phyloP scores from a whole-genome alignment of 192 early-diverging fungal species.

The Obelidium mucronatum region DNA sequence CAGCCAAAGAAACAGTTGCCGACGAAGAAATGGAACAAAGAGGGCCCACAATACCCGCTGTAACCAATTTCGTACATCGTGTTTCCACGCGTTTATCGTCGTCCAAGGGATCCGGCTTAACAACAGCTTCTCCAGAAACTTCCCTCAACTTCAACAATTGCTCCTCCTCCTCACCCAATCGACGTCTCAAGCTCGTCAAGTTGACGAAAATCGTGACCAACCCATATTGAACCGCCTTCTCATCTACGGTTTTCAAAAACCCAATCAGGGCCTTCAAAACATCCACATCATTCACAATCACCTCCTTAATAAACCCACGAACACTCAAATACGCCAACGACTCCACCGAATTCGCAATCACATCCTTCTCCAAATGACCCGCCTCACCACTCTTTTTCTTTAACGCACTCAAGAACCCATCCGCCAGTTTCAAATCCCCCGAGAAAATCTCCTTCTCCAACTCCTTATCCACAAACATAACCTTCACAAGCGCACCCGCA shows the following conservation, averaged over 20 bases:
- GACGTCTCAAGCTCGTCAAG: constrained; percentile 72
- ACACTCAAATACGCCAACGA: constrained; percentile 84
- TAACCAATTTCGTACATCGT: constrained; percentile 44
- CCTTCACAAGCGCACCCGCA: constrained; percentile 48
- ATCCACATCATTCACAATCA: constrained; percentile 61
- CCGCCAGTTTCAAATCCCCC: constrained; percentile 46
- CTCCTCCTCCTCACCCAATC: constrained; percentile 80
- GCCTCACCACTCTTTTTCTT: constrained; percentile 47
- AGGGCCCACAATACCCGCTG: constrained; percentile 6
- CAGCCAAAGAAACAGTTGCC: constrained; percentile 64
- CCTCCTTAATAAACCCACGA: constrained; percentile 72
- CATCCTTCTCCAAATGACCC: constrained; percentile 22
- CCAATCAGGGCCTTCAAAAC: constrained; percentile 64
- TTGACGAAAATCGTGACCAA: constrained; percentile 78
- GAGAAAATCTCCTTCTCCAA: constrained; percentile 19
- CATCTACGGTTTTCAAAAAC: constrained; percentile 21
- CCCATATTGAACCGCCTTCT: constrained; percentile 73
- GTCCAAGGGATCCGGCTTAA: constrained; percentile 62
- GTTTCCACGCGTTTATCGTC: constrained; percentile 66
- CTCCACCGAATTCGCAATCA: constrained; percentile 71
- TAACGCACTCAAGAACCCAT: constrained; percentile 64
- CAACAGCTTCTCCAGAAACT: constrained; percentile 58
- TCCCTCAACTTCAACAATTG: constrained; percentile 79
- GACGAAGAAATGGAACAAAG: constrained; percentile 25
- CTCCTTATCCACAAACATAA: constrained; percentile 39